Conservation (phyloP, 2,329 filamentous ascomycete species). For the Leptographium flavum region DNA sequence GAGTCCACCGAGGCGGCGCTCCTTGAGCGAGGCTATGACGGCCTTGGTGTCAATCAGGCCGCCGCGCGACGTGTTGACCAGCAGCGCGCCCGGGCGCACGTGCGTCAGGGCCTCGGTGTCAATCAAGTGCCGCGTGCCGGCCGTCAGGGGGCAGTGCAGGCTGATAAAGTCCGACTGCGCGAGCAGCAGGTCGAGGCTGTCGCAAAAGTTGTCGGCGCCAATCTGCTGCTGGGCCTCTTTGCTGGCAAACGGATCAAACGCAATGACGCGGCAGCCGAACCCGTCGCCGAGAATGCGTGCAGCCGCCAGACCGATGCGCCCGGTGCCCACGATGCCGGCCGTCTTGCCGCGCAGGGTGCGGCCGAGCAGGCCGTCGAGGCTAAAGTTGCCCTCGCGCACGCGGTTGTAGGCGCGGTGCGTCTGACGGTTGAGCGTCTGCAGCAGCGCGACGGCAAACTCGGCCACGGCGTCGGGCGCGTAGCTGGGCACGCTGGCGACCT, state of each 20-base stretch:
- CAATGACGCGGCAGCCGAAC: slow-evolving; percentile 49
- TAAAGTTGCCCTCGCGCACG: slow-evolving; percentile 55
- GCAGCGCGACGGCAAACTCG: slow-evolving; percentile 53
- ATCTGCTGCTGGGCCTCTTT: slow-evolving; percentile 24
- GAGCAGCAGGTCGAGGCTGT: slow-evolving; percentile 29
- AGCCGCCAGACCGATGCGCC: slow-evolving; percentile 48
- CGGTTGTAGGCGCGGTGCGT: slow-evolving; percentile 55
- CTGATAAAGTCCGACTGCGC: slow-evolving; percentile 44
- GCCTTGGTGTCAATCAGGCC: slow-evolving; percentile 46
- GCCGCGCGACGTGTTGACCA: slow-evolving; percentile 57
- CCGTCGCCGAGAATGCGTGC: slow-evolving; percentile 47
- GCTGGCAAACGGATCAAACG: slow-evolving; percentile 41
- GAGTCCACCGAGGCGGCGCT: slow-evolving; percentile 41
- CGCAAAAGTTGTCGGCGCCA: slow-evolving; percentile 33
- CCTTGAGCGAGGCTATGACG: slow-evolving; percentile 47
- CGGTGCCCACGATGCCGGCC: slow-evolving; percentile 51
- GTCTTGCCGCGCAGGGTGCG: slow-evolving; percentile 48
- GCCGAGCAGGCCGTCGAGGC: slow-evolving; percentile 48
- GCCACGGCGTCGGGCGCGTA: slow-evolving; percentile 58
- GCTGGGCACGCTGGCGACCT: slow-evolving; percentile 51
- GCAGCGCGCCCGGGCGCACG: slow-evolving; percentile 45
- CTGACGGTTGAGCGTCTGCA: slow-evolving; percentile 53
- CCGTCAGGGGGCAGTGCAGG: slow-evolving; percentile 51
- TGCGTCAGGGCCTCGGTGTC: slow-evolving; percentile 33
- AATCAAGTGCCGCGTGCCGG: slow-evolving; percentile 45